phyloP scores from a whole-genome alignment of 176 grass and related monocot species.

The Calamus simplicifolius region DNA sequence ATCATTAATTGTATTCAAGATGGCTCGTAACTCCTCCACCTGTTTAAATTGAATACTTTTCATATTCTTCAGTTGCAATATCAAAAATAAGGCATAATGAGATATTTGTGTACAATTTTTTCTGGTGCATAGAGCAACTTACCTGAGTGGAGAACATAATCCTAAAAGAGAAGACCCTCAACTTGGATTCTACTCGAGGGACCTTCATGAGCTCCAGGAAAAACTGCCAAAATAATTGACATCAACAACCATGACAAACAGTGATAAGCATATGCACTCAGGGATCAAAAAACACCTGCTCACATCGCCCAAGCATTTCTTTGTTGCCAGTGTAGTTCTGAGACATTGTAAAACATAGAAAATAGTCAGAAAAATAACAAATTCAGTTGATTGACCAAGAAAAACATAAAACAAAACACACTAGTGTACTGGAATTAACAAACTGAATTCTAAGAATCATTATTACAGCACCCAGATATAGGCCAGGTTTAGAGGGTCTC shows the following conservation, averaged over 20 bases:
- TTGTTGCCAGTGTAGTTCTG: slow-evolving; percentile 80
- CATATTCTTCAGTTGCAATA: too few species aligned
- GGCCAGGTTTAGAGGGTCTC: too few species aligned
- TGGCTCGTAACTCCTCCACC: slow-evolving; percentile 63
- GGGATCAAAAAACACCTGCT: slow-evolving; percentile 62
- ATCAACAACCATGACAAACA: slow-evolving; percentile 19
- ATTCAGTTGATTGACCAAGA: too few species aligned
- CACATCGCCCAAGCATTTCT: slow-evolving; percentile 95
- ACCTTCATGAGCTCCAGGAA: slow-evolving; percentile 97
- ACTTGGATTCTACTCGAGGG: slow-evolving; percentile 91
- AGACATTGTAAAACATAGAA: background rate
- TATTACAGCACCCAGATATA: too few species aligned
- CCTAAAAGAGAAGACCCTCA: slow-evolving; percentile 95
- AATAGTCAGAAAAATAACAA: slow-evolving; percentile 1
- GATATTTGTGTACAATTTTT: slow-evolving; percentile 10
- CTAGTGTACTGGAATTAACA: too few species aligned
- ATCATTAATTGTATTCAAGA: slow-evolving; percentile 82
- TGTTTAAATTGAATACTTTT: slow-evolving; percentile 20
- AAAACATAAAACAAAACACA: too few species aligned
- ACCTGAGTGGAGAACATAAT: slow-evolving; percentile 90
- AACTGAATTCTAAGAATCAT: too few species aligned
- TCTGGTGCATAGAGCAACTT: background rate
- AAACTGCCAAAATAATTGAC: slow-evolving; percentile 43
- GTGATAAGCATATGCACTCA: slow-evolving; percentile 9
- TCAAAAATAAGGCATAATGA: too few species aligned